Evolutionary conservation across 257 asterid genomes (phyloP).

Genomic region (Orobanche coerulescens): DNA sequence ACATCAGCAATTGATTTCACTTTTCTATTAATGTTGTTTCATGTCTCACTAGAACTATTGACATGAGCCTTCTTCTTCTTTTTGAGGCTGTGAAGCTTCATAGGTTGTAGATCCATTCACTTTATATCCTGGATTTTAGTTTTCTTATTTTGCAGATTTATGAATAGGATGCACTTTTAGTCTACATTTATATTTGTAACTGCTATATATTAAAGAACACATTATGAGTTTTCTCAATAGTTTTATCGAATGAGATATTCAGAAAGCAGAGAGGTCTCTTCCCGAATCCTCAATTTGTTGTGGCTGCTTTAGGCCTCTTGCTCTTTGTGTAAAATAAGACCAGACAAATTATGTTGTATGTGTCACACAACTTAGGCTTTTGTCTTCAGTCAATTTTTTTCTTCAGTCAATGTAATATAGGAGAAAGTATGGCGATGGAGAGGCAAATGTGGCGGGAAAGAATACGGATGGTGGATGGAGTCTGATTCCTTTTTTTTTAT

Average conservation of each 20-base stretch:
- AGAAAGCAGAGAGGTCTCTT: slow-evolving; percentile 8
- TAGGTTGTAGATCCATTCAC: slow-evolving; percentile 14
- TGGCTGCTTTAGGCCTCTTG: slow-evolving; percentile 1
- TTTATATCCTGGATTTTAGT: slow-evolving; percentile 11
- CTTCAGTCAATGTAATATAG: too few species aligned
- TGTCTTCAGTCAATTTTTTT: background rate
- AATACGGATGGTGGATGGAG: too few species aligned
- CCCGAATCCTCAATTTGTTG: slow-evolving; percentile 3
- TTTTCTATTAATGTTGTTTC: slow-evolving; percentile 10
- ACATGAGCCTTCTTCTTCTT: slow-evolving; percentile 11
- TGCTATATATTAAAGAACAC: background rate
- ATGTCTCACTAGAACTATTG: slow-evolving; percentile 10
- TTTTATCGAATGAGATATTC: background rate
- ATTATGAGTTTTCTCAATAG: background rate
- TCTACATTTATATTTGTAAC: background rate
- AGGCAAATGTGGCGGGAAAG: too few species aligned
- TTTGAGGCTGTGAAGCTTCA: slow-evolving; percentile 17
- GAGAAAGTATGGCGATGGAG: too few species aligned
- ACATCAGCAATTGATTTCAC: slow-evolving; percentile 3
- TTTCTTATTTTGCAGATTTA: slow-evolving; percentile 16
- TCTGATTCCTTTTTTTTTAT: too few species aligned
- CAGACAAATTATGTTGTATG: slow-evolving; percentile 13
- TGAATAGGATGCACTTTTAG: slow-evolving; percentile 6
- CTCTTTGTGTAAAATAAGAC: slow-evolving; percentile 7
- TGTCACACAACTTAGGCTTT: background rate